Percentiles rank a stretch among this genome's conserved stretches.
Conservation (phyloP, 306 rosid species). For the Albizia julibrissin region DNA sequence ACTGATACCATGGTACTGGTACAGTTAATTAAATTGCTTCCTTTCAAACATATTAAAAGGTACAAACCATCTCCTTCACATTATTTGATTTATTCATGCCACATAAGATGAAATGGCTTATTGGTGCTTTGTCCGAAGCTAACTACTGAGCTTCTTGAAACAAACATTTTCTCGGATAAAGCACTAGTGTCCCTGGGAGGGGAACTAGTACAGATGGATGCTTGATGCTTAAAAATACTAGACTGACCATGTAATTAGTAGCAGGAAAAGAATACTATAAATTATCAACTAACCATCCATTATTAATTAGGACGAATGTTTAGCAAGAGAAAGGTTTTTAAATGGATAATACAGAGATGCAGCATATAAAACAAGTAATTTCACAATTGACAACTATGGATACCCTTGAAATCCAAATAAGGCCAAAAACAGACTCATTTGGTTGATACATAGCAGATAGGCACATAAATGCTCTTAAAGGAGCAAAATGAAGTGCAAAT, state of each 20-base stretch:
- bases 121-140: neutral
- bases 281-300: neutral
- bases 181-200: neutral
- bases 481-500: neutral
- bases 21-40: neutral
- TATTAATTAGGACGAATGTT: neutral
- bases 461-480: neutral
- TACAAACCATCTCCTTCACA: neutral
- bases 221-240: neutral
- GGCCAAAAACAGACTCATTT: neutral
- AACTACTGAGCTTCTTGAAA: neutral
- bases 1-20: neutral
- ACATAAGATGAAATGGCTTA: neutral
- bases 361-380: neutral
- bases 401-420: neutral
- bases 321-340: neutral
- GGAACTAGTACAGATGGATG: neutral
- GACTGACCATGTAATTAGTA: neutral
- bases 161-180: neutral
- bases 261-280: neutral
- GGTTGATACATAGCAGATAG: neutral
- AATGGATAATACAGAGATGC: neutral
- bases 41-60: neutral
- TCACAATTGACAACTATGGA: constrained; percentile 4
- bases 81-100: neutral